Evolutionary conservation across 305 asterid species (phyloP).

Genomic region (Nicotiana rustica): DNA sequence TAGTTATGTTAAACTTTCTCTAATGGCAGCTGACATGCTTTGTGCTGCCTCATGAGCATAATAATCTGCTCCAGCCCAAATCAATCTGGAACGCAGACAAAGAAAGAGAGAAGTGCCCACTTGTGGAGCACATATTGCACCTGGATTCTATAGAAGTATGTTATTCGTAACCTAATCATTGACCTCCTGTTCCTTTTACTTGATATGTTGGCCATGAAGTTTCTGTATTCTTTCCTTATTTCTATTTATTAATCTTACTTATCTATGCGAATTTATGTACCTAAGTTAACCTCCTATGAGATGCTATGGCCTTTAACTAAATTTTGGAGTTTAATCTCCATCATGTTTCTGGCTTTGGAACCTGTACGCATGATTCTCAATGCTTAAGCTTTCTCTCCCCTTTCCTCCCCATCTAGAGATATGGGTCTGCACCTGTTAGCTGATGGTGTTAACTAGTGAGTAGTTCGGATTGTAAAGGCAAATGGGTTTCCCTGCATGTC

Average conservation of each 20-base stretch:
- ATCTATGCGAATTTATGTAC: slow-evolving; percentile 21
- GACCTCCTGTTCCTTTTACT: background rate
- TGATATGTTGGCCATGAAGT: slow-evolving; percentile 17
- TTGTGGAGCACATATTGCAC: slow-evolving; percentile 81
- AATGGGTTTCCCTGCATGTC: background rate
- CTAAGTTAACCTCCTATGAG: background rate
- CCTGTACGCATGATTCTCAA: background rate
- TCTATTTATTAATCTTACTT: background rate
- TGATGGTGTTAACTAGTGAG: background rate
- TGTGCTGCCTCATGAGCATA: slow-evolving; percentile 73
- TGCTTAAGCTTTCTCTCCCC: background rate
- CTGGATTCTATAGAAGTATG: slow-evolving; percentile 89
- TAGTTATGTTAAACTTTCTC: slow-evolving; percentile 35
- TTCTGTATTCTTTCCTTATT: slow-evolving; percentile 3
- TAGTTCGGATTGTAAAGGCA: background rate
- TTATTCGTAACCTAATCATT: slow-evolving; percentile 5
- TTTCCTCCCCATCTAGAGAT: slow-evolving; percentile 16
- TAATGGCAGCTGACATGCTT: slow-evolving; percentile 86
- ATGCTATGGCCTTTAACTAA: background rate
- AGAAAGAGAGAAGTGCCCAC: slow-evolving; percentile 66
- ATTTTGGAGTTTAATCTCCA: slow-evolving; percentile 26
- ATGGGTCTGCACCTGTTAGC: slow-evolving; percentile 11
- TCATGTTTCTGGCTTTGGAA: slow-evolving; percentile 12
- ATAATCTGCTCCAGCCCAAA: slow-evolving; percentile 65
- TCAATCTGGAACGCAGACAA: slow-evolving; percentile 92